Base-by-base conservation (phyloP, 164 flowering plant genomes). In the Hamamelis virginiana region DNA sequence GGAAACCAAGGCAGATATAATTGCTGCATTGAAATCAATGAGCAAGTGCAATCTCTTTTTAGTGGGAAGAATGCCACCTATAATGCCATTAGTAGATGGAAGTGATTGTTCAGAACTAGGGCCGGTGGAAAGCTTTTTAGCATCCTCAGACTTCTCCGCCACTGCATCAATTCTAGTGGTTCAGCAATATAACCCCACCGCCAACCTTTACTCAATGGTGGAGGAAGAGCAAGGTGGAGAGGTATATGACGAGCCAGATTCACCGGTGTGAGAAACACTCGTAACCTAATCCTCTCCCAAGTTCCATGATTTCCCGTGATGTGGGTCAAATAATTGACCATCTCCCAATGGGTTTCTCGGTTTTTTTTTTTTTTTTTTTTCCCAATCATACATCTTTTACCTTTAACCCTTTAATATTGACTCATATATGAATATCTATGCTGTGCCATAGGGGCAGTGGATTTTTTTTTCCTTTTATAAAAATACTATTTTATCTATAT, bases 91-190 rank as follows among this genome's bases (percentile, higher is more conserved):
- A 44, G 22, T 47, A 3, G 66, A 62, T 14, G 68, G 38, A 28
- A 74, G 63, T 0, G 88, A 84, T 59, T 79, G 84, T 48, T 80
- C 84, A 2, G 88, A 86, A 45, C 65, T 84, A 23, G 90, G 90
- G 0, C 83, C 85, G 11, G 78, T 86, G 0, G 90, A 85, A 14
- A 70, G 77, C 67, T 75, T 70, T 52, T 48, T 86, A 57, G 79
- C 81, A 1, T 75, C 79, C 5, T 67, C 81, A 0, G 84, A 77
- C 12, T 78, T 81, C 64, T 74, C 81, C 1, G 78, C 62, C 11
- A 59, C 80, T 0, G 76, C 88, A 1, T 84, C 90, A 0, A 81
- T 83, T 33, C 15, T 86, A 59, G 87, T 86, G 48, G 59, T 86
- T 19, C 86, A 86, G 70, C 84, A 83, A 26, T 84, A 82, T 21